phyloP scores from a whole-genome alignment of 2,329 filamentous ascomycete species.

The Aspergillus awamori region DNA sequence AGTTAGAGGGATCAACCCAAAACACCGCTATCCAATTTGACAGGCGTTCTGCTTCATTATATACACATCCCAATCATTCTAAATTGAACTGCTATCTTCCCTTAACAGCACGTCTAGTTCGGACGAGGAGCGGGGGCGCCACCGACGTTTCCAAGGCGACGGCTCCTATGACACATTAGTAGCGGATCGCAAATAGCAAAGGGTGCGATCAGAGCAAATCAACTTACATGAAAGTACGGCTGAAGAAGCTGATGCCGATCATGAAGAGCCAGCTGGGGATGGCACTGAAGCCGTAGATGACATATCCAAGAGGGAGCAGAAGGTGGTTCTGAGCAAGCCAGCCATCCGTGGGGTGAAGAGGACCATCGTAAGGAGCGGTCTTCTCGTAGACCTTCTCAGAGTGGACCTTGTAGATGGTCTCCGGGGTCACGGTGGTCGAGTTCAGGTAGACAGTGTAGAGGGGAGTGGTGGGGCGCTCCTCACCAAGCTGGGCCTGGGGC shows the following conservation, averaged over 20 bases:
- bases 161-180: conserved; percentile 29
- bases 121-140: conserved; percentile 19
- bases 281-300: conserved; percentile 58
- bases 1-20: background rate
- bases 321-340: conserved; percentile 57
- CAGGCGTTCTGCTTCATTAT: conserved; percentile 31
- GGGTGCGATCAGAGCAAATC: background rate
- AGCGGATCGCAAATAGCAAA: background rate
- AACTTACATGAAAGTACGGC: conserved; percentile 63
- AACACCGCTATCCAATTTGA: conserved; percentile 17
- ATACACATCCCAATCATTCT: conserved; percentile 36
- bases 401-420: conserved; percentile 60
- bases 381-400: conserved; percentile 60
- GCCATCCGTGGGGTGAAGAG: conserved; percentile 65
- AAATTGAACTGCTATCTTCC: conserved; percentile 16
- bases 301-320: conserved; percentile 58
- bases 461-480: conserved; percentile 56
- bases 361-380: conserved; percentile 57
- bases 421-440: conserved; percentile 58
- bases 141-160: conserved; percentile 31
- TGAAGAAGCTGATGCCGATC: conserved; percentile 64
- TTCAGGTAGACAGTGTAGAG: conserved; percentile 60
- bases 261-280: conserved; percentile 68
- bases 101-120: conserved; percentile 24
- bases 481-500: conserved; percentile 55